These are phyloP conservation scores for Trichosporon ovoides DNA, from an alignment of 1,284 basidiomycete genomes.

Conservation along the genomic window DNA sequence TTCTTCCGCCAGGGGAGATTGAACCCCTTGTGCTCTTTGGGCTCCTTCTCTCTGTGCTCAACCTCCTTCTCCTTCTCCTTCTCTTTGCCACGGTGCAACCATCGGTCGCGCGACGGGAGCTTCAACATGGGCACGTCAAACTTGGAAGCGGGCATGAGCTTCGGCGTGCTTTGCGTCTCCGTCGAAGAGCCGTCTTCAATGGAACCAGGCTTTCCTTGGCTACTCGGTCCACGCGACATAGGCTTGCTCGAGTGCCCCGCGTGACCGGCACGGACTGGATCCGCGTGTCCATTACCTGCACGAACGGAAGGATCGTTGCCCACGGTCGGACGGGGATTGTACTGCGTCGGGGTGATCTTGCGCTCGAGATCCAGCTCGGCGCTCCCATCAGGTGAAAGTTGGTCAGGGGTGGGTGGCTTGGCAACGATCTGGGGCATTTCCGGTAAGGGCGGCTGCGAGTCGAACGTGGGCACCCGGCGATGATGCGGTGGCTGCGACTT, in stretches of 20 bases:
- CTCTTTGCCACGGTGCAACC: slow-evolving; percentile 7
- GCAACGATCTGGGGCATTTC: neutral
- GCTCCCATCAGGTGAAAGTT: neutral
- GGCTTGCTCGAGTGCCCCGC: neutral
- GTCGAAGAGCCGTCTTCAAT: neutral
- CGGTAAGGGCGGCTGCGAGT: neutral
- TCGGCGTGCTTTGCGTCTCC: neutral
- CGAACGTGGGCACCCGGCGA: neutral
- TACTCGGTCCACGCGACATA: neutral
- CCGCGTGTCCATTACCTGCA: neutral
- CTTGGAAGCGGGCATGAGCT: neutral
- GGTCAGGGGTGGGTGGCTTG: neutral
- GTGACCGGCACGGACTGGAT: neutral
- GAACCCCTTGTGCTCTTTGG: slow-evolving; percentile 2
- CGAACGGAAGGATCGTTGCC: no score
- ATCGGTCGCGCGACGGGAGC: neutral
- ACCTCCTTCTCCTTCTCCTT: slow-evolving; percentile 9
- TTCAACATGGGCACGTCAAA: slow-evolving; percentile 3
- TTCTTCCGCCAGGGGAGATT: slow-evolving; percentile 4
- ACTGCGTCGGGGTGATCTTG: neutral
- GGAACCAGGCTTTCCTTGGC: neutral
- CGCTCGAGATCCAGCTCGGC: neutral
- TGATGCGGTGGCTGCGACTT: neutral
- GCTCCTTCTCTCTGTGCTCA: slow-evolving; percentile 7
- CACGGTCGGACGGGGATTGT: neutral